Conservation (phyloP, 1,284 basidiomycete species). For the Malassezia equina region DNA sequence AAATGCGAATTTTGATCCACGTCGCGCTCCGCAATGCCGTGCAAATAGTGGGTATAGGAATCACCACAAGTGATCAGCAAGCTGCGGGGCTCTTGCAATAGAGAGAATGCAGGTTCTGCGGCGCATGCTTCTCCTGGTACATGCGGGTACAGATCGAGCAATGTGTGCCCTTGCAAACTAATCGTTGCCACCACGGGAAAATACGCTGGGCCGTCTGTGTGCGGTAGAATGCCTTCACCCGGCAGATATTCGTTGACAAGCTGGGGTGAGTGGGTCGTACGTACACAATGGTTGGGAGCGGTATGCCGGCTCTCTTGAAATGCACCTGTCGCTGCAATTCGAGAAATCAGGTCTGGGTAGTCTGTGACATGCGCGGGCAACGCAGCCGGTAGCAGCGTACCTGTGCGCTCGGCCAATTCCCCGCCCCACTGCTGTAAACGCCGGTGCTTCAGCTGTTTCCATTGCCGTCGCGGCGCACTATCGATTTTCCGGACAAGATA, state of each 20-base stretch:
- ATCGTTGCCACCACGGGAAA: conserved; percentile 78
- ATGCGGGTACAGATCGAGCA: conserved; percentile 65
- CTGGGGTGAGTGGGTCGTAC: conserved; percentile 54
- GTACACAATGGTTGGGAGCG: conserved; percentile 71
- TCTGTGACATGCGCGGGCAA: conserved; percentile 59
- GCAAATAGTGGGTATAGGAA: conserved; percentile 36
- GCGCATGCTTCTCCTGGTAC: conserved; percentile 32
- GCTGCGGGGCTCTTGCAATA: conserved; percentile 41
- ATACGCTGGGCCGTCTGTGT: conserved; percentile 84
- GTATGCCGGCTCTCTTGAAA: conserved; percentile 59
- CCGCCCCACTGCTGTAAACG: conserved; percentile 57
- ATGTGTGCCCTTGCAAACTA: conserved; percentile 69
- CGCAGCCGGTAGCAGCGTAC: conserved; percentile 56
- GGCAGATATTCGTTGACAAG: conserved; percentile 60
- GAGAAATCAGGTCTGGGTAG: conserved; percentile 61
- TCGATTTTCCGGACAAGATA: conserved; percentile 68
- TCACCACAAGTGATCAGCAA: conserved; percentile 36
- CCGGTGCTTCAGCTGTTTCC: conserved; percentile 71
- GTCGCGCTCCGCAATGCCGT: conserved; percentile 52
- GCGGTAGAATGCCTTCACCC: conserved; percentile 79
- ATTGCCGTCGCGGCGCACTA: conserved; percentile 67
- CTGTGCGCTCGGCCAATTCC: conserved; percentile 56
- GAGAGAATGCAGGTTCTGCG: conserved; percentile 32
- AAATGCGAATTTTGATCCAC: conserved; percentile 25
- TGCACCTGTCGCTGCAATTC: conserved; percentile 56